Conservation (phyloP, 73 alveolate species). For the Effrenium voratum region DNA sequence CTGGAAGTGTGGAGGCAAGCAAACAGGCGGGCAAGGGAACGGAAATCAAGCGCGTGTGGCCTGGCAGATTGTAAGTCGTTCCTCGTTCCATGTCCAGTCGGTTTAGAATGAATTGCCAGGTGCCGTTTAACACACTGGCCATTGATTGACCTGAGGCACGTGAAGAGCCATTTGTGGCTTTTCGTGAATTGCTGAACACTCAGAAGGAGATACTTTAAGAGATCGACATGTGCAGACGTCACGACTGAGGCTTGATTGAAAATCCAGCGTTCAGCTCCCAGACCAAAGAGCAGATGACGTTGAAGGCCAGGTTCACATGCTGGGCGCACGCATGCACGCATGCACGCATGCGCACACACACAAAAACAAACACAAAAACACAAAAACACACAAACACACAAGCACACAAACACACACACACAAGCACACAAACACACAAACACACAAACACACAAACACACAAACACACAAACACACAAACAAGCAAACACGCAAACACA, state of each 20-base stretch:
- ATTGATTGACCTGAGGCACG: background rate
- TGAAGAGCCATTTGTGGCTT: constrained; percentile 97
- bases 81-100: too few species aligned
- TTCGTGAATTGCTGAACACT: constrained; percentile 97
- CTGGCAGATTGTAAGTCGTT: background rate
- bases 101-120: too few species aligned
- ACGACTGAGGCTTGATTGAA: constrained; percentile 96
- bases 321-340: too few species aligned
- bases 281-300: constrained; percentile 97
- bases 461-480: too few species aligned
- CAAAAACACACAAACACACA: too few species aligned
- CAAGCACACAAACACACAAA: too few species aligned
- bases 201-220: background rate
- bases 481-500: too few species aligned
- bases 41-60: constrained; percentile 84
- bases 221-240: background rate
- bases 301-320: constrained; percentile 29
- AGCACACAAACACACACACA: too few species aligned
- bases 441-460: too few species aligned
- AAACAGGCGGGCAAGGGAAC: constrained; percentile 73
- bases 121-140: too few species aligned
- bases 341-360: too few species aligned
- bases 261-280: constrained; percentile 99
- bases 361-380: too few species aligned
- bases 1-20: constrained; percentile 44